These are phyloP conservation scores for Crithidia brevicula DNA, from an alignment of 208 protist species.

Conservation along the genomic window DNA sequence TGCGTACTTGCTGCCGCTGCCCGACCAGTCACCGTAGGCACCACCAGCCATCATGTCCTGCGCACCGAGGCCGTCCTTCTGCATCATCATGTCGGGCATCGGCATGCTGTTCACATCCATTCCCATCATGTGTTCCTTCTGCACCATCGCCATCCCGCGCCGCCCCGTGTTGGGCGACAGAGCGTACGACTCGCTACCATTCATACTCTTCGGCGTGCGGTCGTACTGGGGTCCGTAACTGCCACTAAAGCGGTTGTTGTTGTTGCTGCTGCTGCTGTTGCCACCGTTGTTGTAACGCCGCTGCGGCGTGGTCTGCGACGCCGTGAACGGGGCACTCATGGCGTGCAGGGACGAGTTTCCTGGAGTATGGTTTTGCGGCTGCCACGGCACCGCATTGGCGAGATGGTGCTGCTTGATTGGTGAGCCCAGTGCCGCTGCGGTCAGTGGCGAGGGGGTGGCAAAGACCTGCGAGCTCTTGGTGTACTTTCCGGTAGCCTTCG, in stretches of 20 bases:
- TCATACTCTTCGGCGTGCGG: conserved; percentile 10
- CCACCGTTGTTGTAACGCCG: conserved; percentile 20
- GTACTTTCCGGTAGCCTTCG: conserved; percentile 60
- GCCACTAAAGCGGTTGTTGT: conserved; percentile 25
- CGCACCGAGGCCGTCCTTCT: conserved; percentile 11
- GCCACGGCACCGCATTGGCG: conserved; percentile 41
- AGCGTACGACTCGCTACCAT: conserved; percentile 20
- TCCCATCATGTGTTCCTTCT: conserved; percentile 20
- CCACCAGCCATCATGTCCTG: conserved; percentile 28
- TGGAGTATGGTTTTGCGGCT: conserved; percentile 31
- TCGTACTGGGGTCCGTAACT: conserved; percentile 18
- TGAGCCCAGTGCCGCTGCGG: conserved; percentile 38
- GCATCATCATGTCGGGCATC: conserved; percentile 17
- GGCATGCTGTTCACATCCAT: conserved; percentile 30
- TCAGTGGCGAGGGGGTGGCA: conserved; percentile 42
- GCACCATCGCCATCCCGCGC: conserved; percentile 3
- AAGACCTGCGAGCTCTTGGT: conserved; percentile 86
- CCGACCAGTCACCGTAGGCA: conserved; percentile 34
- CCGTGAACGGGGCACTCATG: conserved; percentile 17
- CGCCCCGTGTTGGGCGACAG: conserved; percentile 2
- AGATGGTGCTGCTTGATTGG: conserved; percentile 47
- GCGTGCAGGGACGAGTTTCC: conserved; percentile 35
- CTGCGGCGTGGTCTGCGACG: conserved; percentile 24
- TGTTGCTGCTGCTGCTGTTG: conserved; percentile 7
- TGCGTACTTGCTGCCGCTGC: conserved; percentile 22